These are phyloP conservation scores for Xanthoconium separans DNA, from an alignment of 1,284 basidiomycete genomes.

Conservation along the genomic window DNA sequence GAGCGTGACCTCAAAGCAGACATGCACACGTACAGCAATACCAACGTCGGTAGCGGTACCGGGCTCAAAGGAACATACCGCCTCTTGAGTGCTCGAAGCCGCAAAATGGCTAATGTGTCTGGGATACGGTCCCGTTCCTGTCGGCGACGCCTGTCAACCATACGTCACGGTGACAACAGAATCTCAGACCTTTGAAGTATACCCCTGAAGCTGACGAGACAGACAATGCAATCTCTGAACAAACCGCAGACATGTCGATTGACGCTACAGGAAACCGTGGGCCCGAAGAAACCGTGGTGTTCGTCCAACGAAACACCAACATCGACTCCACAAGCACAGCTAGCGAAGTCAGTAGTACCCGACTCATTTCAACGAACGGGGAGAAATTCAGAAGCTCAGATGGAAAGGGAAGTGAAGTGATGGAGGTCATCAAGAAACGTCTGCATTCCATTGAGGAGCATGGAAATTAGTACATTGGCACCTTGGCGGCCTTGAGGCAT, in stretches of 20 bases:
- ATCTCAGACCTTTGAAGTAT: conserved; percentile 33
- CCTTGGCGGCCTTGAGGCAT: conserved; percentile 13
- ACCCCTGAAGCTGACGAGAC: conserved; percentile 33
- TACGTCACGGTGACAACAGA: not conserved
- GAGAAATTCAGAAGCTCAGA: conserved; percentile 3
- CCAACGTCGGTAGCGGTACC: conserved; percentile 47
- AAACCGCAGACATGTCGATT: conserved; percentile 16
- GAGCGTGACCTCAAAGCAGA: not conserved
- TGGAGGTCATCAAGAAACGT: conserved; percentile 1
- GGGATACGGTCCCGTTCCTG: conserved; percentile 31
- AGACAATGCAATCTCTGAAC: conserved; percentile 23
- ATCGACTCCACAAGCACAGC: conserved; percentile 9
- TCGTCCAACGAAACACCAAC: conserved; percentile 2
- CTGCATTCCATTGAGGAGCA: conserved; percentile 10
- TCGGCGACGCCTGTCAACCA: conserved; percentile 2
- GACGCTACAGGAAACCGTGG: not conserved
- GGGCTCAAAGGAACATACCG: conserved; percentile 55
- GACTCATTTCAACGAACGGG: not conserved
- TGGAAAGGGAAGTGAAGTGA: conserved; percentile 3
- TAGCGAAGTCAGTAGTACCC: conserved; percentile 5
- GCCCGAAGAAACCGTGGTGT: not conserved
- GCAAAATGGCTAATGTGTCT: conserved; percentile 47
- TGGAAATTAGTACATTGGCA: not conserved
- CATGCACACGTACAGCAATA: conserved; percentile 38
- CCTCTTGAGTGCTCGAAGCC: conserved; percentile 40